These are phyloP conservation scores for Trichoderma harzianum DNA, from an alignment of 2,329 filamentous ascomycete species.

Conservation along the genomic window DNA sequence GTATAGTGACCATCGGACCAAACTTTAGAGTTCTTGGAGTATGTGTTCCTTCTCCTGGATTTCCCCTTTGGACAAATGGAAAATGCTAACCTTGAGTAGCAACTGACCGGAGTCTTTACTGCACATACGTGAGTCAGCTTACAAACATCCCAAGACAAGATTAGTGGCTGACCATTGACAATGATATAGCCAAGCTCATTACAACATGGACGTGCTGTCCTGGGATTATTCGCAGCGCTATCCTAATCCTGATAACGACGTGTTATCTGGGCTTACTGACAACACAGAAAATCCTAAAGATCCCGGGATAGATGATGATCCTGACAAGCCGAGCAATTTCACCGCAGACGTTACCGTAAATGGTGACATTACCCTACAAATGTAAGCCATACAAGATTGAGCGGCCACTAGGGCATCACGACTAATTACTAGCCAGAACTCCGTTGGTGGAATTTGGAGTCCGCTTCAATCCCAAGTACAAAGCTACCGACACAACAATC, in stretches of 20 bases:
- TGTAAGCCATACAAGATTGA: not conserved
- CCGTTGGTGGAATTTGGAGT: not conserved
- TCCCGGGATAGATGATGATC: not conserved
- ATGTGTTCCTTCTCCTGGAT: not conserved
- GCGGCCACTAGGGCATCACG: not conserved
- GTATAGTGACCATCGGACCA: not conserved
- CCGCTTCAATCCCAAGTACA: not conserved
- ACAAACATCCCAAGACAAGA: not conserved
- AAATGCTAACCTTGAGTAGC: not conserved
- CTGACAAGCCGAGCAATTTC: not conserved
- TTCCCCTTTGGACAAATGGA: accelerated
- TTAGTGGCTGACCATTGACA: not conserved
- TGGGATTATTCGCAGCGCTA: not conserved
- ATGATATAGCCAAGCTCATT: not conserved
- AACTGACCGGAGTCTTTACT: not conserved
- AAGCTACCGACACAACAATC: not conserved
- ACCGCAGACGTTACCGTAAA: not conserved
- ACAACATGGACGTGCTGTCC: not conserved
- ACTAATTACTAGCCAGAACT: not conserved
- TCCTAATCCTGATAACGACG: not conserved
- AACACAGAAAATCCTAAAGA: not conserved
- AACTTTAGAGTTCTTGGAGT: not conserved
- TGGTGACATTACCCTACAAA: not conserved
- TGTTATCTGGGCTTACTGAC: not conserved
- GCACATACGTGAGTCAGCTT: not conserved